Base-by-base conservation (phyloP, 2,329 filamentous ascomycete species). In the Trichoderma aggressivum region DNA sequence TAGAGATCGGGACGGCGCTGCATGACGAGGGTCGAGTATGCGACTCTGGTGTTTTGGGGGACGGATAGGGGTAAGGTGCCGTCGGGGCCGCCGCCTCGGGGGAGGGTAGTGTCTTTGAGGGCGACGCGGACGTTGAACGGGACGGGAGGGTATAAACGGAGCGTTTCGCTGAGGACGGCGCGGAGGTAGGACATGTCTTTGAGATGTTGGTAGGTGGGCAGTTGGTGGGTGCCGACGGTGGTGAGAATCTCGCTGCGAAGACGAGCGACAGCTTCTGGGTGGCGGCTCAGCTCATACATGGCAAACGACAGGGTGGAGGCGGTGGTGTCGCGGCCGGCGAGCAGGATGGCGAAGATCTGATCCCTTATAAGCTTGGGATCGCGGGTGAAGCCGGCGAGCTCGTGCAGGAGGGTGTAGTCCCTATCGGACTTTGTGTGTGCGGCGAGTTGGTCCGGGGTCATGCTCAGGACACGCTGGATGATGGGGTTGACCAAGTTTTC, bases 271-370 rank as follows among this genome's bases (percentile, higher is more conserved):
- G 89, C 86, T 2, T 88, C 83, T 0, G 94, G 93, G 74, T 93
- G 86, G 18, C 89, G 88, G 47, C 90, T 88, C 2, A 98, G 86
- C 80, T 97, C 93, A 80, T 96, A 97, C 72, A 97, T 85, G 43
- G 88, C 86, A 91, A 94, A 97, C 0, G 90, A 92, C 0, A 98
- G 86, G 0, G 92, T 94, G 18, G 86, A 88, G 34, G 94, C 94
- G 0, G 94, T 98, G 16, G 94, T 97, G 80, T 98, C 94, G 50
- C 92, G 88, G 14, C 93, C 94, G 1, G 94, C 94, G 18, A 98
- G 87, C 3, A 98, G 87, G 12, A 97, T 88, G 58, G 91, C 90
- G 18, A 96, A 87, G 61, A 97, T 85, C 80, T 98, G 94, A 81
- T 97, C 94, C 39, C 94, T 92, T 16, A 98, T 86, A 5, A 94